A percentile compares a stretch with the other conserved stretches of the same genome.
Evolutionary conservation across 1,139 yeast genomes (phyloP).

Genomic region (Scheffersomyces stambukii): DNA sequence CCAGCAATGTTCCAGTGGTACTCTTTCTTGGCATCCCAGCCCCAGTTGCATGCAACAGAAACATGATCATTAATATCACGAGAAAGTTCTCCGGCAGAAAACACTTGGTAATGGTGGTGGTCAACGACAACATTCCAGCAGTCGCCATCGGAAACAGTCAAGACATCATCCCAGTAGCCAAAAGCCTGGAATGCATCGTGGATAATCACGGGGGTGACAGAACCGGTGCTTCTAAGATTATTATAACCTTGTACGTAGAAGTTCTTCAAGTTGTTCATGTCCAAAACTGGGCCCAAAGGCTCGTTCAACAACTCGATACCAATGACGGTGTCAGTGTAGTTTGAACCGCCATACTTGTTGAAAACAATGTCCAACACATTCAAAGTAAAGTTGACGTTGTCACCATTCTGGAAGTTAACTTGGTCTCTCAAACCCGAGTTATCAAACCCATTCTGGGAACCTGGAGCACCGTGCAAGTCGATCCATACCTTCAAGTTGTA

Average conservation of each 20-base stretch:
- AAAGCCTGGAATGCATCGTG: conserved; percentile 72
- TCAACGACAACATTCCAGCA: conserved; percentile 73
- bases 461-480: conserved; percentile 94
- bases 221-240: conserved; percentile 43
- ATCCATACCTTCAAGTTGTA: conserved; percentile 76
- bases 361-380: conserved; percentile 43
- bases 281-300: conserved; percentile 72
- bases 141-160: conserved; percentile 35
- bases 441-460: conserved; percentile 97
- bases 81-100: conserved; percentile 57
- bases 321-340: conserved; percentile 66
- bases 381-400: conserved; percentile 50
- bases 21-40: conserved; percentile 47
- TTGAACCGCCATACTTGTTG: conserved; percentile 61
- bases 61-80: conserved; percentile 60
- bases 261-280: conserved; percentile 53
- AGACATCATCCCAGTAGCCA: conserved; percentile 58
- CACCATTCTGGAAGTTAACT: conserved; percentile 51
- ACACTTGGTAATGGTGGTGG: conserved; percentile 92
- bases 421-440: conserved; percentile 83
- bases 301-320: conserved; percentile 88
- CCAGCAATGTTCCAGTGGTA: conserved; percentile 77
- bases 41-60: conserved; percentile 59
- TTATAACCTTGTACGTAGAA: conserved; percentile 57
- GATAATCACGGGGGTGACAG: conserved; percentile 51